Percentiles rank a stretch among this genome's conserved stretches.
phyloP scores from a whole-genome alignment of 345 rosid species.

The Eutrema yunnanense region DNA sequence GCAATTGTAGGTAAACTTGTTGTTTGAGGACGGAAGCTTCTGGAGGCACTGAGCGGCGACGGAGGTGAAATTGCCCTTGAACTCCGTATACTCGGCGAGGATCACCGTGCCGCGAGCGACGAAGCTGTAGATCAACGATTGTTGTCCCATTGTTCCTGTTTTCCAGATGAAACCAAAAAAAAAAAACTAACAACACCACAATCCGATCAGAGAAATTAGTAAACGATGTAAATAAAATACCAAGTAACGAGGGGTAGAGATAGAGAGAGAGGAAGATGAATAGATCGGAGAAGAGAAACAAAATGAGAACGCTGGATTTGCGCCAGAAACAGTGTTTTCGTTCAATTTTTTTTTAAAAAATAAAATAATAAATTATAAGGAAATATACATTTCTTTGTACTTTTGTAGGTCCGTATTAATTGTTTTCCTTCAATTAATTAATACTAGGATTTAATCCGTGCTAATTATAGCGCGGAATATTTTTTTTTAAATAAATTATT shows the following conservation, averaged over 20 bases:
- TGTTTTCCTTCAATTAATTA: background rate
- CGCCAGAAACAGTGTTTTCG: background rate
- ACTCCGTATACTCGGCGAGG: constrained; percentile 59
- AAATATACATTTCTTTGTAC: background rate
- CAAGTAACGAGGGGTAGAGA: background rate
- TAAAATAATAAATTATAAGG: background rate
- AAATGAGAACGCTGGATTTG: constrained; percentile 20
- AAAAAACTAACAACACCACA: constrained; percentile 8
- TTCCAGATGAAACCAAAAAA: background rate
- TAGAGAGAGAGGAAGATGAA: constrained; percentile 8
- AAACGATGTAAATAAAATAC: background rate
- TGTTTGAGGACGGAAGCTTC: constrained; percentile 60
- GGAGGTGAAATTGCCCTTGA: constrained; percentile 64
- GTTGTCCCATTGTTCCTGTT: constrained; percentile 47
- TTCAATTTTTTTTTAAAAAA: background rate
- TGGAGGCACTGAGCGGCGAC: constrained; percentile 65
- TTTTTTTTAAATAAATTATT: too few relatives aligned
- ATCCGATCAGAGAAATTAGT: background rate
- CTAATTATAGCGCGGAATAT: too few relatives aligned
- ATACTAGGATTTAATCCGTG: background rate
- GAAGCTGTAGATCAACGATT: constrained; percentile 61
- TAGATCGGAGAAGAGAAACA: constrained; percentile 18
- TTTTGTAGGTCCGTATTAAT: background rate
- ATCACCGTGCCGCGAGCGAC: constrained; percentile 64
- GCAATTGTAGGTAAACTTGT: constrained; percentile 64